Evolutionary conservation across 805 yeast species (phyloP), one percentile per base, ranked within the genome.

Genomic region (Zygosaccharomyces rouxii): DNA sequence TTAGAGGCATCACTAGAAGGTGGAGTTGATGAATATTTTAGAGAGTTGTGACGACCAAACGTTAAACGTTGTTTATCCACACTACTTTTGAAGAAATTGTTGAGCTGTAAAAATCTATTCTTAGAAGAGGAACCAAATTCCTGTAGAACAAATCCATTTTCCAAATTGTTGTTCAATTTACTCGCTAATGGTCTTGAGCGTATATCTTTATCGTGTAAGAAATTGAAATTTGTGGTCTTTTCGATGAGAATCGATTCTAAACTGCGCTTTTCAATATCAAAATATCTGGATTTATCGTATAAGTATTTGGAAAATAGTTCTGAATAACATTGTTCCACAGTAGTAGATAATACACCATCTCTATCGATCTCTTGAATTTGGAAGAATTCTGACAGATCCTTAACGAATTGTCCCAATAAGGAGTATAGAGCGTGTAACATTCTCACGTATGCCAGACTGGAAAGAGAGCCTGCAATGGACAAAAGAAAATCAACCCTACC

Each of bases 361-460:
- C 59, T 60, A 38, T 69, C 80, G 37, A 73, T 72, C 7, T 69
- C 70, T 52, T 77, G 80, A 11, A 77, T 63, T 26, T 62, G 66
- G 47, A 87, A 74, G 53, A 79, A 82, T 7, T 78, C 81, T 57
- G 84, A 83, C 55, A 90, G 70, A 48, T 80, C 81, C 48, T 77
- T 79, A 1, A 86, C 81, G 56, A 85, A 78, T 42, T 75, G 77
- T 11, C 80, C 78, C 7, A 85, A 71, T 31, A 78, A 68, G 0
- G 76, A 73, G 60, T 81, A 84, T n/a, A 85, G 70, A 2, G 82
- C 72, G 66, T 88, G 86, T 29, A 92, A 67, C 1, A 84, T 75
- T 58, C 98, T 76, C 2, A 89, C 81, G 61, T 84, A 88, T 0
- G 95, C 84, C 44, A 89, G 68, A 2, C 81, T 73, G 21, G 87